Percentiles rank a stretch among this genome's conserved stretches.
These are phyloP conservation scores for Ceratocystiopsis sp. DNA, from an alignment of 2,329 filamentous ascomycete genomes.

Conservation along the genomic window DNA sequence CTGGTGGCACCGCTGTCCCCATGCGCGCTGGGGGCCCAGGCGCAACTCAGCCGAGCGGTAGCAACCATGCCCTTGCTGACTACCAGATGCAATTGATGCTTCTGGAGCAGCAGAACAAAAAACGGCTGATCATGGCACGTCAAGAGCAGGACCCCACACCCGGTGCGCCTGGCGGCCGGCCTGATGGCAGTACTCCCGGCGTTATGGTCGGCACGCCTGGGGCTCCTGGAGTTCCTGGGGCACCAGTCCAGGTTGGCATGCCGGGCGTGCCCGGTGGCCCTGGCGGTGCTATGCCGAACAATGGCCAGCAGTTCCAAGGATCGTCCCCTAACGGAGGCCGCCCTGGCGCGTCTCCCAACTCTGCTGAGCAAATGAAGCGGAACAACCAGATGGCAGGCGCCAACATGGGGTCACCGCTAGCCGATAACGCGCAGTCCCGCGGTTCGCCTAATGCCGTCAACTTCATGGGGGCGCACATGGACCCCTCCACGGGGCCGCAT, in stretches of 20 bases:
- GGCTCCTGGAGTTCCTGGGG: conserved; percentile 30
- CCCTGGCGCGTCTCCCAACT: conserved; percentile 58
- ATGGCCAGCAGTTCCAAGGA: conserved; percentile 43
- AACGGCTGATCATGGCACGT: conserved; percentile 66
- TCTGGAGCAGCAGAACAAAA: conserved; percentile 77
- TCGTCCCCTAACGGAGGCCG: conserved; percentile 54
- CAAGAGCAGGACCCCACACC: conserved; percentile 55
- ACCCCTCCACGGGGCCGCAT: conserved; percentile 40
- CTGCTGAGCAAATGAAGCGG: conserved; percentile 63
- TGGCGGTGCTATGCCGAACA: conserved; percentile 22
- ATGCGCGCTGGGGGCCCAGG: conserved; percentile 42
- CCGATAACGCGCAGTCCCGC: conserved; percentile 49
- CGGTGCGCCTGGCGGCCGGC: neutral
- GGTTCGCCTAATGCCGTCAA: conserved; percentile 45
- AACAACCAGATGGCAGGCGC: conserved; percentile 56
- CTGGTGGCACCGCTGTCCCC: conserved; percentile 25
- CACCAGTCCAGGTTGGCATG: conserved; percentile 24
- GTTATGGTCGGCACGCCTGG: conserved; percentile 24
- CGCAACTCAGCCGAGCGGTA: conserved; percentile 20
- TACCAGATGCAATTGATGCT: conserved; percentile 80
- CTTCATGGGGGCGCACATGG: conserved; percentile 47
- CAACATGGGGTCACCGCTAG: conserved; percentile 53
- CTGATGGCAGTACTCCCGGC: conserved; percentile 20
- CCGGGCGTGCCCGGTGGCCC: too few species aligned
- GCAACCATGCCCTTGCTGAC: conserved; percentile 70